Base-by-base conservation (phyloP, 2,329 filamentous ascomycete genomes). In the Capronia americana region DNA sequence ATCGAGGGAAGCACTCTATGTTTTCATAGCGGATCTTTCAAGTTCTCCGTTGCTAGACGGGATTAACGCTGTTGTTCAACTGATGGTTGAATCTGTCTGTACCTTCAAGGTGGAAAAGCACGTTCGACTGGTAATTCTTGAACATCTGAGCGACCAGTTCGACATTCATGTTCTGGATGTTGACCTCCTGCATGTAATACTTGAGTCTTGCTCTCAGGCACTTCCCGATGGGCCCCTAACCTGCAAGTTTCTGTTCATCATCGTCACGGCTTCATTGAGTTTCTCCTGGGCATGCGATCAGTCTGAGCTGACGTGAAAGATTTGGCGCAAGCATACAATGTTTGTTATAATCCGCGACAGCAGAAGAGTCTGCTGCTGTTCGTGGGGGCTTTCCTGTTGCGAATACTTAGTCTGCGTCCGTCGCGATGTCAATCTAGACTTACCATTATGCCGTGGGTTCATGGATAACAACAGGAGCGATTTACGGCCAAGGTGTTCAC, bases 71-170 rank as follows among this genome's bases (percentile, higher is more conserved):
- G 4, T 34, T 23, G 11, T 38, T 10, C 28, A 53, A 23, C 57
- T 23, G 14, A 11, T 7, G 5, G 28, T n/a, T n/a, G 53, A 53
- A 14, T 20, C 26, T 20, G 20, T 28, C 50, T 77, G 71, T 83
- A 96, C 95, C 95, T 88, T 98, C 95, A 5, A 99, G 85, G 74
- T 99, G 95, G 78, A 99, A 98, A 5, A 98, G 82, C 14, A 98
- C 94, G 74, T 98, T 99, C 11, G 93, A 97, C 78, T 97, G 93
- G 78, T 99, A 99, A 80, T 98, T 99, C 83, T 98, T 97, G 84
- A 98, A 99, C 95, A 99, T 99, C 77, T 98, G 94, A 0, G 94
- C 93, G 4, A 98, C 95, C 2, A 98, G 86, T 81, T 98, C 95
- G 41, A 97, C 92, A 76, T 99, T 96, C 93, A 98, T 97, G 78